phyloP scores from a whole-genome alignment of 495 filamentous ascomycete genomes.

The Annulohypoxylon bovei region DNA sequence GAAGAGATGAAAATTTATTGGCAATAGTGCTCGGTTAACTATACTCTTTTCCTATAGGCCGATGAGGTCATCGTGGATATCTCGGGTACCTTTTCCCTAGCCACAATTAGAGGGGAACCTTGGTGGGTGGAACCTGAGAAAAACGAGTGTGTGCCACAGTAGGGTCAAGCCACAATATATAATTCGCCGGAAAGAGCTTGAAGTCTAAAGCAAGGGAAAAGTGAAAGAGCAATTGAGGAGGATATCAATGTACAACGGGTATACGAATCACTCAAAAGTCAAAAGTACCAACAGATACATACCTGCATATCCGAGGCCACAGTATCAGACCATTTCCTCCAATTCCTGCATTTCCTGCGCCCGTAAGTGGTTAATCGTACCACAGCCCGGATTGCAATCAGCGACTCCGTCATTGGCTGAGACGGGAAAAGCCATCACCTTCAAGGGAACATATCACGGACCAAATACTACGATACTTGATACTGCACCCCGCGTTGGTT shows the following conservation, averaged over 20 bases:
- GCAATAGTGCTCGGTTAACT: constrained; percentile 22
- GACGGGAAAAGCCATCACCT: constrained; percentile 15
- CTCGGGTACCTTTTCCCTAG: constrained; percentile 3
- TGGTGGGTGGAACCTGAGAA: too few species aligned
- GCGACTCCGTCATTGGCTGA: constrained; percentile 24
- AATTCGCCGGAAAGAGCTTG: constrained; percentile 4
- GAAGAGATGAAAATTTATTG: not conserved
- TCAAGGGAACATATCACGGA: constrained; percentile 30
- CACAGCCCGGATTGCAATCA: constrained; percentile 18
- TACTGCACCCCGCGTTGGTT: constrained; percentile 31
- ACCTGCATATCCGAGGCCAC: constrained; percentile 15
- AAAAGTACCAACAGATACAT: not conserved
- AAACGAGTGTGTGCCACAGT: constrained; percentile 20
- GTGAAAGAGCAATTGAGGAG: not conserved
- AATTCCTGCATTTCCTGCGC: too few species aligned
- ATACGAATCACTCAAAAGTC: not conserved
- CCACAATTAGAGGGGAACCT: constrained; percentile 2
- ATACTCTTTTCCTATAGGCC: constrained; percentile 26
- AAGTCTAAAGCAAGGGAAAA: constrained; percentile 3
- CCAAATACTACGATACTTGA: constrained; percentile 16
- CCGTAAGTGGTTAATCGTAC: constrained; percentile 19
- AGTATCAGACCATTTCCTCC: constrained; percentile 30
- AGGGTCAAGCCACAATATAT: constrained; percentile 19
- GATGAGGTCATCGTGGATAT: constrained; percentile 42
- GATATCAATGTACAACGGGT: not conserved